A percentile compares a stretch with the other conserved stretches of the same genome.
Evolutionary conservation across 2,329 filamentous ascomycete genomes (phyloP).

Genomic region (Sporothrix luriei): DNA sequence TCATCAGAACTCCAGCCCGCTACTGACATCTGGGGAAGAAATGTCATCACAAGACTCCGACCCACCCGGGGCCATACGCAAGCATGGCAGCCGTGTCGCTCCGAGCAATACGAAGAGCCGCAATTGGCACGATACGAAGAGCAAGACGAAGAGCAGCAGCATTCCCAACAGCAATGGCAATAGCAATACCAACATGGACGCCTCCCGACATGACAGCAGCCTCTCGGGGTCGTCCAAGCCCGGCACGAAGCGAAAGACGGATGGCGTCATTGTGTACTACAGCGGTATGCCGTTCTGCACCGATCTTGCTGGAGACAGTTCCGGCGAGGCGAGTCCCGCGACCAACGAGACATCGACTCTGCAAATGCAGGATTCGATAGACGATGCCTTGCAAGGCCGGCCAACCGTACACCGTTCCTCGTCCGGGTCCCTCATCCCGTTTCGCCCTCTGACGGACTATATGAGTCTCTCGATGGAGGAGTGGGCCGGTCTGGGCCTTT

Average conservation of each 20-base stretch:
- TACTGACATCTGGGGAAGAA: conserved; percentile 52
- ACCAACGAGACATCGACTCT: conserved; percentile 55
- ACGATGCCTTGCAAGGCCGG: conserved; percentile 32
- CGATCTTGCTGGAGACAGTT: conserved; percentile 69
- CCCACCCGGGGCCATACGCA: conserved; percentile 50
- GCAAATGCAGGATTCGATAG: conserved; percentile 42
- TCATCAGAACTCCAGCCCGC: conserved; percentile 53
- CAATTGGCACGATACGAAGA: conserved; percentile 43
- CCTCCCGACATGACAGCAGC: conserved; percentile 52
- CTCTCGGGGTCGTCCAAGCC: conserved; percentile 53
- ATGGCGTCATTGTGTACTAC: conserved; percentile 83
- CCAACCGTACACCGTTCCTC: conserved; percentile 46
- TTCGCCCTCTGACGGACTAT: conserved; percentile 54
- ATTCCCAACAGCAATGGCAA: conserved; percentile 36
- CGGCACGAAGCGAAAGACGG: conserved; percentile 58
- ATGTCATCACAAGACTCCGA: conserved; percentile 48
- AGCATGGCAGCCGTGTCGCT: neutral
- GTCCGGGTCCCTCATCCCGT: conserved; percentile 56
- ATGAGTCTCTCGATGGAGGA: conserved; percentile 34
- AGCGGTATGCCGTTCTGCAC: conserved; percentile 78
- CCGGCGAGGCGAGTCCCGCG: conserved; percentile 50
- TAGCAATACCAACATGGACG: conserved; percentile 51
- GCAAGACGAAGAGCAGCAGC: conserved; percentile 37
- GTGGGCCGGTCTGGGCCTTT: conserved; percentile 23
- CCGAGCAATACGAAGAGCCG: neutral